Base-by-base conservation (phyloP, 164 flowering plant species). In the Cinnamomum micranthum region DNA sequence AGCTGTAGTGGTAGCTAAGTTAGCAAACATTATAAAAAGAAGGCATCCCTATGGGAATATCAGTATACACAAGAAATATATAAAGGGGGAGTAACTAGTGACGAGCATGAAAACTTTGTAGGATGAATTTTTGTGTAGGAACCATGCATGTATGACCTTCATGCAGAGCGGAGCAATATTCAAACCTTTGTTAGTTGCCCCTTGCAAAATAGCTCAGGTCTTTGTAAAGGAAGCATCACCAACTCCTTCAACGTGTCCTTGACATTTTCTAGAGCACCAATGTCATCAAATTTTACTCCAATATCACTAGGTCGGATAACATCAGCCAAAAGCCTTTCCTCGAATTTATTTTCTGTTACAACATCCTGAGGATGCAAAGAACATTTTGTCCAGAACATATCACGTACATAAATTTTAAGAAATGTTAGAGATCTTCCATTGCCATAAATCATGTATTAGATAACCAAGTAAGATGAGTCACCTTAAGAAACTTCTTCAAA, bases 141-240 rank as follows among this genome's bases (percentile, higher is more conserved):
- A 31, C 6, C 35, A 31, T 31, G 35, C 27, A 64, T 64, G 24
- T 64, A 24, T 22, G 14, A 31, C 35, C 35, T 31, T 31, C 35
- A 31, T 31, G 35, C 35, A 31, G 5, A 19, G 12, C 2, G 33
- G 69, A 28, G 41, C 41, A 13, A 64, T 66, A 28, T 62, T 6
- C 11, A 22, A 72, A 95, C 97, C 94, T 95, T 93, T 58, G 94
- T 91, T 64, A 93, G 80, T 81, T 95, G 99, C 71, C 99, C 99
- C 83, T 89, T 93, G 82, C 89, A 80, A 81, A 95, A 95, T 73
- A 95, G 76, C 73, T 95, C 98, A 15, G 98, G 98, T 76, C 98
- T 88, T 78, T 95, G 97, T 74, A 95, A 87, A 68, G 99, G 98
- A 78, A 95, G 94, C 99, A 95, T 93, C 75, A 95, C 99, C 84